These are phyloP conservation scores for Amorphotheca resinae DNA, from an alignment of 495 filamentous ascomycete species.

Conservation along the genomic window DNA sequence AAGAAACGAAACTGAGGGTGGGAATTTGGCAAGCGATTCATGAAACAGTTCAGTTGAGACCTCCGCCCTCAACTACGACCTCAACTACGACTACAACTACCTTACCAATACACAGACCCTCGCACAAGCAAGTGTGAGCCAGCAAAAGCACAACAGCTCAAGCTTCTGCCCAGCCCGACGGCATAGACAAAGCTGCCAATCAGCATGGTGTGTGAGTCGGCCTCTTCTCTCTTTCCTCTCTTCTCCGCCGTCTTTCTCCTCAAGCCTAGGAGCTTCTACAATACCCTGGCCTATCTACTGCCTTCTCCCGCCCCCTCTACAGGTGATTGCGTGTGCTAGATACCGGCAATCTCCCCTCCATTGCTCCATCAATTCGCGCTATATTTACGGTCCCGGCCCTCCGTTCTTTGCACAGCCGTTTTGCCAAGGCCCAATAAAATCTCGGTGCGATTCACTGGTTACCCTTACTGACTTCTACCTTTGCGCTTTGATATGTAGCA, in stretches of 20 bases:
- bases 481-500: slow-evolving; percentile 15
- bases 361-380: background rate
- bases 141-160: too few relatives aligned
- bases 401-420: slow-evolving; percentile 9
- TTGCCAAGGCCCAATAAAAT: slow-evolving; percentile 15
- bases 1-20: too few relatives aligned
- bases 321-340: background rate
- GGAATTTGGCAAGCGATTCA: too few relatives aligned
- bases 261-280: background rate
- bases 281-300: background rate
- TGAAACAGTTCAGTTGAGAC: too few relatives aligned
- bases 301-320: background rate
- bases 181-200: too few relatives aligned
- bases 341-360: background rate
- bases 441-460: too few relatives aligned
- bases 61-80: too few relatives aligned
- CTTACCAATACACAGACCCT: too few relatives aligned
- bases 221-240: slow-evolving; percentile 2
- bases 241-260: slow-evolving; percentile 1
- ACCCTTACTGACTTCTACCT: slow-evolving; percentile 12
- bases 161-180: too few relatives aligned
- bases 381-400: background rate
- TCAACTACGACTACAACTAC: too few relatives aligned
- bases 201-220: slow-evolving; percentile 20
- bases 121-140: too few relatives aligned